A percentile compares a stretch with the other conserved stretches of the same genome.
These are phyloP conservation scores for Dendrobium chrysotoxum DNA, from an alignment of 106 monocot species.

Conservation along the genomic window DNA sequence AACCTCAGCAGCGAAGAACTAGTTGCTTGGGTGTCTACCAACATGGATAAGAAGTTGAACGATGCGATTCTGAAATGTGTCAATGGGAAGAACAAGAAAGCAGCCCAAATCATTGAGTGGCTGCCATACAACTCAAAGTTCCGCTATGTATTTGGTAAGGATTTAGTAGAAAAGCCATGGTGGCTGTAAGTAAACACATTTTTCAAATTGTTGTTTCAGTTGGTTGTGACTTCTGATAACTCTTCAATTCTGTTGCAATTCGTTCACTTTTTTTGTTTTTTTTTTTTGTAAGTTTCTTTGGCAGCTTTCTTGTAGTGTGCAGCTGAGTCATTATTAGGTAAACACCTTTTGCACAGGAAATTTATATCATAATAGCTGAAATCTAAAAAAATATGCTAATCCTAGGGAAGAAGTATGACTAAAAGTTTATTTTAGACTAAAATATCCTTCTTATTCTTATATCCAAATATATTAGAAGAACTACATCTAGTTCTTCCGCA, in stretches of 20 bases:
- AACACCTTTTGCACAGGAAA: no score
- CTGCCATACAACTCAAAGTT: constrained; percentile 58
- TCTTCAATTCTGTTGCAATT: background rate
- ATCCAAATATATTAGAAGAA: no score
- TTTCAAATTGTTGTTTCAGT: background rate
- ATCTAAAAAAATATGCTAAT: no score
- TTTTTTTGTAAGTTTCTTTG: no score
- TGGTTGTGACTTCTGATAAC: background rate
- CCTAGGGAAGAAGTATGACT: no score
- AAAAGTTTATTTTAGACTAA: no score
- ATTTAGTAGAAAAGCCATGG: constrained; percentile 41
- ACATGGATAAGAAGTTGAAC: constrained; percentile 38
- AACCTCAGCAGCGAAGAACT: constrained; percentile 36
- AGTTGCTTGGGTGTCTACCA: constrained; percentile 42
- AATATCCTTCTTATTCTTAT: no score
- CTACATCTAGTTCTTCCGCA: no score
- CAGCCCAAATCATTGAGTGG: constrained; percentile 62
- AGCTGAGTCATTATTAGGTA: no score
- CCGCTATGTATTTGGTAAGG: constrained; percentile 41
- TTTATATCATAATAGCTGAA: no score
- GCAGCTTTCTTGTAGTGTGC: no score
- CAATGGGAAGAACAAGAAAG: constrained; percentile 33
- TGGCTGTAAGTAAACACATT: background rate
- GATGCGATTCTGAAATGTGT: constrained; percentile 38
- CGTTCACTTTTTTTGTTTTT: background rate